Base-by-base conservation (phyloP, 192 early-diverging fungal species). In the Gryganskiella cystojenkinii region DNA sequence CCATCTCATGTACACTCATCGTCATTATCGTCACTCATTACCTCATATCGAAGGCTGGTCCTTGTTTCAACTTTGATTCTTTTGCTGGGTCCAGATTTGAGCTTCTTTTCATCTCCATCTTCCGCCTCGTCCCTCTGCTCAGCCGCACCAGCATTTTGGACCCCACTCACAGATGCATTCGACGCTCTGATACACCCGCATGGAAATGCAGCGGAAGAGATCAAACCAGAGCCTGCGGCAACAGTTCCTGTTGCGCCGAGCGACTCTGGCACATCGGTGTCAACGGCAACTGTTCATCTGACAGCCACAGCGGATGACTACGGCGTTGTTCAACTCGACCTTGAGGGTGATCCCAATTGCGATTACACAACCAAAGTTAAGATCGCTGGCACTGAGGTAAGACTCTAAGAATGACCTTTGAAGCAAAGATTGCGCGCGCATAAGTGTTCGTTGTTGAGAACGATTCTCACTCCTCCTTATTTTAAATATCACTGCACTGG, bases 321-420 rank as follows among this genome's bases (percentile, higher is more conserved):
- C 49, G 74, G 74, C 2, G 74, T 78, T 4, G 56, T 64, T 6
- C 74, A 78, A 4, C 33, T 78, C 15, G 74, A 78, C 24, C 55
- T 78, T 5, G 66, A 69, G 33, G 66, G 66, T 9, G 74, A 78
- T 33, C 66, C 74, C 17, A 69, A 64, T 19, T 78, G 74, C n/a
- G 66, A 69, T n/a, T 78, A 78, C 25, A 78, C 74, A 5, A 59
- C 73, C 44, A 78, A 78, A 47, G 56, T 78, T 22, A 56, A 22
- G 45, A 68, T 78, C 19, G 73, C 73, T 1, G 73, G 66, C 3
- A 35, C 40, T 20, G 73, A 78, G 73, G 73, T 76, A 76, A 19
- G 5, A 3, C 4, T 2, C 31, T 1, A 33, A 13, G 9, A n/a
- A 25, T 5, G 51, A 28, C n/a, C 19, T 30, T 9, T 0, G 15